These are phyloP conservation scores for Cytospora piceae DNA, from an alignment of 2,329 filamentous ascomycete genomes.

Conservation along the genomic window DNA sequence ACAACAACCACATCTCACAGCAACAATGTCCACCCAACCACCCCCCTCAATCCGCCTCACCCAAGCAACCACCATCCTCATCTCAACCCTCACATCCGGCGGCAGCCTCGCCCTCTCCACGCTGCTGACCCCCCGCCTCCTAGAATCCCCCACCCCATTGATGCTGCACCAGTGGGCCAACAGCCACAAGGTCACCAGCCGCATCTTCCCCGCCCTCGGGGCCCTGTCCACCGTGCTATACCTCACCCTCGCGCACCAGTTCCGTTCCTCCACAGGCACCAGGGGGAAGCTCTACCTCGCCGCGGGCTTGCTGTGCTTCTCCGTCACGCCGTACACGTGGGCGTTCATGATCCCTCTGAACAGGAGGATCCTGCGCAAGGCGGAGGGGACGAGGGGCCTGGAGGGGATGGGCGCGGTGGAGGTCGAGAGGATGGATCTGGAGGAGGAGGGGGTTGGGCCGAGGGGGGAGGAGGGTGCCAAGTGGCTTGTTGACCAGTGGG, in stretches of 20 bases:
- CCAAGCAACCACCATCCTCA: constrained; percentile 55
- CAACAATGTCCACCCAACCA: constrained; percentile 7
- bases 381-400: constrained; percentile 42
- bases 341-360: constrained; percentile 52
- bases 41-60: constrained; percentile 44
- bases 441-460: constrained; percentile 43
- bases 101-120: constrained; percentile 45
- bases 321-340: constrained; percentile 57
- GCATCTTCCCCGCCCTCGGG: constrained; percentile 45
- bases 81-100: constrained; percentile 50
- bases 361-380: constrained; percentile 50
- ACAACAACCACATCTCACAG: neutral
- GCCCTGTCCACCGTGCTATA: constrained; percentile 47
- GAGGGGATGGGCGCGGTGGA: constrained; percentile 43
- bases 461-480: constrained; percentile 50
- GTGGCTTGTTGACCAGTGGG: constrained; percentile 60
- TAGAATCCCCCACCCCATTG: constrained; percentile 58
- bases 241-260: constrained; percentile 49
- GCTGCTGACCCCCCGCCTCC: constrained; percentile 54
- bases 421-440: constrained; percentile 38
- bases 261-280: constrained; percentile 27
- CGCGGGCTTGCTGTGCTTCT: constrained; percentile 49
- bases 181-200: constrained; percentile 45
- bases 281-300: constrained; percentile 49
- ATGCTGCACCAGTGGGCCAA: constrained; percentile 59